A percentile compares a stretch with the other conserved stretches of the same genome.
phyloP scores from a whole-genome alignment of 139 green algal genomes.

The Chlorella sorokiniana region DNA sequence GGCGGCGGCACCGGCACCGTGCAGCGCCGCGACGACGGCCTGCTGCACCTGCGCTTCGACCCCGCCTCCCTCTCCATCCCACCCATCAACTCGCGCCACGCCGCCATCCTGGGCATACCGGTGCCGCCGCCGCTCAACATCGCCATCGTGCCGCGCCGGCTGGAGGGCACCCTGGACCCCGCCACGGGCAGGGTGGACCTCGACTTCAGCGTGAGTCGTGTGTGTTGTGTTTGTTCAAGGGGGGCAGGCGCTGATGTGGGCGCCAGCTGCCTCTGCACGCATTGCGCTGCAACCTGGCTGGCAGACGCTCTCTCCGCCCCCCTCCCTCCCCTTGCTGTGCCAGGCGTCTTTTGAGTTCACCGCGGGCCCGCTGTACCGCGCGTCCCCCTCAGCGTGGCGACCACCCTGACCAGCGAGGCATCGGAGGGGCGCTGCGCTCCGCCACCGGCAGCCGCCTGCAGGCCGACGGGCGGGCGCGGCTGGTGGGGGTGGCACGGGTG shows the following conservation, averaged over 20 bases:
- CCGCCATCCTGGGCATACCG: slow-evolving; percentile 72
- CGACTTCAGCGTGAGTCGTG: slow-evolving; percentile 54
- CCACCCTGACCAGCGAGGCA: slow-evolving; percentile 70
- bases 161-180: slow-evolving; percentile 73
- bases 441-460: slow-evolving; percentile 44
- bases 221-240: background rate
- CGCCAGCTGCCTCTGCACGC: background rate
- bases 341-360: slow-evolving; percentile 73
- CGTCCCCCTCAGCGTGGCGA: slow-evolving; percentile 65
- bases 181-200: slow-evolving; percentile 68
- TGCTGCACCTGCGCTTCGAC: slow-evolving; percentile 43
- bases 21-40: background rate
- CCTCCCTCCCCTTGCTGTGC: background rate
- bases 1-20: slow-evolving; percentile 65
- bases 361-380: slow-evolving; percentile 53
- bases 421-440: slow-evolving; percentile 47
- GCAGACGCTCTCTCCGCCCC: background rate
- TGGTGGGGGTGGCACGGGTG: slow-evolving; percentile 65
- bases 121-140: slow-evolving; percentile 82
- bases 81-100: slow-evolving; percentile 64
- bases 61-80: slow-evolving; percentile 65
- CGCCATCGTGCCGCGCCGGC: slow-evolving; percentile 55
- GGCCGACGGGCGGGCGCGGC: slow-evolving; percentile 13
- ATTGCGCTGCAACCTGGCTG: background rate
- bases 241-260: background rate